phyloP scores from a whole-genome alignment of 106 monocot genomes.

The Allium sativum region DNA sequence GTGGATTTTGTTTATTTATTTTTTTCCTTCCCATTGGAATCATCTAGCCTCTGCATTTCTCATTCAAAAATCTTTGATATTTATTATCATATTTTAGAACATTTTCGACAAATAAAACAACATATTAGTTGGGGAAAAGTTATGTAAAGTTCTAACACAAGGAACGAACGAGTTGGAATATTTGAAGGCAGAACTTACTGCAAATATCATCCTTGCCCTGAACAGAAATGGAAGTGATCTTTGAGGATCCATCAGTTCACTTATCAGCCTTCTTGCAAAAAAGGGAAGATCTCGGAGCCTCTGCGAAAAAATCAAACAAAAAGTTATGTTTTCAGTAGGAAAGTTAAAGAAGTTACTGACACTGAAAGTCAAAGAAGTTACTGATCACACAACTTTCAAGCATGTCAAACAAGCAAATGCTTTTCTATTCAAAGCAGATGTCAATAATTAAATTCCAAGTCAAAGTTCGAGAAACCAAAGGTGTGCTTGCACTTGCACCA shows the following conservation, averaged over 20 bases:
- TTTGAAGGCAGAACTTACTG: constrained; percentile 32
- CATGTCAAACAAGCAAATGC: too few species aligned
- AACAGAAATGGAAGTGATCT: constrained; percentile 90
- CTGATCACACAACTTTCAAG: background rate
- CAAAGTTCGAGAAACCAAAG: too few species aligned
- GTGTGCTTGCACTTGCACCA: too few species aligned
- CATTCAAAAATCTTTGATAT: too few species aligned
- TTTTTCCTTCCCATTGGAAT: too few species aligned
- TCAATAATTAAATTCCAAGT: too few species aligned
- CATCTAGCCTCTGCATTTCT: too few species aligned
- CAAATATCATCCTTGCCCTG: constrained; percentile 55
- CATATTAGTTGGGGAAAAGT: background rate
- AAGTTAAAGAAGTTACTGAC: background rate
- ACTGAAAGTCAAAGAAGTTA: background rate
- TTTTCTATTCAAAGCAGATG: too few species aligned
- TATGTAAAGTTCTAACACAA: background rate
- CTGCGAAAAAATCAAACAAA: constrained; percentile 23
- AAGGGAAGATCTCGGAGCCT: constrained; percentile 78
- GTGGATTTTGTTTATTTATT: too few species aligned
- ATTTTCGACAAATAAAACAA: too few species aligned
- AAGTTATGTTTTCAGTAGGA: background rate
- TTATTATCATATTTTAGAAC: too few species aligned
- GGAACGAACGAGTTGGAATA: background rate
- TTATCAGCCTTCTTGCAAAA: constrained; percentile 54
- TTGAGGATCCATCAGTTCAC: constrained; percentile 87